Evolutionary conservation across 441 rosid species (phyloP).

Genomic region (Eruca vesicaria): DNA sequence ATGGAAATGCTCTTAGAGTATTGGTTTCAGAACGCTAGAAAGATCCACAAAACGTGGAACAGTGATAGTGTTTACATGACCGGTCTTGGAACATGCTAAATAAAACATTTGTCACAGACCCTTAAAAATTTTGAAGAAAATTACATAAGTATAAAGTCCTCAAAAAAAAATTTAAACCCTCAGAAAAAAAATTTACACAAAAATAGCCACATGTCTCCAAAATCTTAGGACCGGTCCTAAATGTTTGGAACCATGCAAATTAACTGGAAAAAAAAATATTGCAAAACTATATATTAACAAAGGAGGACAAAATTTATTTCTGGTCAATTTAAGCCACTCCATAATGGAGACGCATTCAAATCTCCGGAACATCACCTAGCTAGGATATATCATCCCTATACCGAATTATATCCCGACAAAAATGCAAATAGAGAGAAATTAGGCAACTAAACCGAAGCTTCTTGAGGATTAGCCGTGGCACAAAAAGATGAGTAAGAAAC

Average conservation of each 20-base stretch:
- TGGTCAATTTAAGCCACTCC: slow-evolving; percentile 13
- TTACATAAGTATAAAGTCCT: no score
- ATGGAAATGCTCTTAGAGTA: no score
- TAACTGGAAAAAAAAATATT: neutral
- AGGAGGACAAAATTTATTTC: slow-evolving; percentile 20
- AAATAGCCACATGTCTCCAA: no score
- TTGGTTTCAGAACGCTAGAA: neutral
- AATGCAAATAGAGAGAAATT: slow-evolving; percentile 17
- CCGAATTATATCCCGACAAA: slow-evolving; percentile 24
- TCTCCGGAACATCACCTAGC: slow-evolving; percentile 16
- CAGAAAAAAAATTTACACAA: no score
- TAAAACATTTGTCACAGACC: no score
- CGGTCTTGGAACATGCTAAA: no score
- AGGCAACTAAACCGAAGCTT: slow-evolving; percentile 21
- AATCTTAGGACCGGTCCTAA: no score
- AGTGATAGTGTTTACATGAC: neutral
- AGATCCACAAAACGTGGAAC: neutral
- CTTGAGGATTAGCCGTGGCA: neutral
- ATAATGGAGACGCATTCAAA: slow-evolving; percentile 27
- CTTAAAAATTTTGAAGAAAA: no score
- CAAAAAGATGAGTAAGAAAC: slow-evolving; percentile 5
- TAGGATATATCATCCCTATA: slow-evolving; percentile 17
- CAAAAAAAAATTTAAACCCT: no score
- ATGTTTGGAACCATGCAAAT: neutral
- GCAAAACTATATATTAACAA: neutral